These are phyloP conservation scores for Lachnum nothofagi DNA, from an alignment of 2,329 filamentous ascomycete species.

Conservation along the genomic window DNA sequence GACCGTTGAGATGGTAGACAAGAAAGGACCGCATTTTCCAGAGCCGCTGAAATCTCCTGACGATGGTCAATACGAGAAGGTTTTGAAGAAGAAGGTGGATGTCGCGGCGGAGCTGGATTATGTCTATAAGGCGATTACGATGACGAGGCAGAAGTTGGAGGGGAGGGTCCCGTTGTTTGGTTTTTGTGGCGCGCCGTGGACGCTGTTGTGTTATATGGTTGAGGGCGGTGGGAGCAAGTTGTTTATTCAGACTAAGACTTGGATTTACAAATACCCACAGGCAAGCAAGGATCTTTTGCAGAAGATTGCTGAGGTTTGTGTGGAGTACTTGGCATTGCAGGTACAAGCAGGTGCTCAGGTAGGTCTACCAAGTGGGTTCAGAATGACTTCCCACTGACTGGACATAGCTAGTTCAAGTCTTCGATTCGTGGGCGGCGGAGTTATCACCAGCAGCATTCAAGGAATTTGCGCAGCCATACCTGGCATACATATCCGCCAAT, in stretches of 20 bases:
- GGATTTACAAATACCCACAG: conserved; percentile 85
- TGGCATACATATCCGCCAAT: conserved; percentile 75
- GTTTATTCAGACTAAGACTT: conserved; percentile 90
- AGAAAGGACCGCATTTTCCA: conserved; percentile 93
- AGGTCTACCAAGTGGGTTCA: conserved; percentile 20
- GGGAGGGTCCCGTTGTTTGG: conserved; percentile 90
- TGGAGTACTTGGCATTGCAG: conserved; percentile 88
- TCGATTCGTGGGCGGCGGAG: conserved; percentile 97
- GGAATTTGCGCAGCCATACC: conserved; percentile 78
- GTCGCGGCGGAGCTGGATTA: conserved; percentile 82
- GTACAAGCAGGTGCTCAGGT: conserved; percentile 89
- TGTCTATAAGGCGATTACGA: conserved; percentile 89
- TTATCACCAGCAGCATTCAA: conserved; percentile 79
- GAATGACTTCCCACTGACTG: background rate
- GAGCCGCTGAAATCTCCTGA: conserved; percentile 72
- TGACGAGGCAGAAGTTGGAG: conserved; percentile 81
- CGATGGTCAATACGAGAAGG: conserved; percentile 74
- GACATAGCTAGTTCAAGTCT: conserved; percentile 78
- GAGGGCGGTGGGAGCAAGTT: conserved; percentile 95
- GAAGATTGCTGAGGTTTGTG: conserved; percentile 90
- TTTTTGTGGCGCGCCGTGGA: conserved; percentile 97
- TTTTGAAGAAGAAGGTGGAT: conserved; percentile 75
- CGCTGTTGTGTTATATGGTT: conserved; percentile 96
- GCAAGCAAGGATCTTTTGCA: conserved; percentile 76
- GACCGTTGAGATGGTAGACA: conserved; percentile 97